Evolutionary conservation across 164 flowering plant genomes (phyloP).

Genomic region (Vitis labrusca): DNA sequence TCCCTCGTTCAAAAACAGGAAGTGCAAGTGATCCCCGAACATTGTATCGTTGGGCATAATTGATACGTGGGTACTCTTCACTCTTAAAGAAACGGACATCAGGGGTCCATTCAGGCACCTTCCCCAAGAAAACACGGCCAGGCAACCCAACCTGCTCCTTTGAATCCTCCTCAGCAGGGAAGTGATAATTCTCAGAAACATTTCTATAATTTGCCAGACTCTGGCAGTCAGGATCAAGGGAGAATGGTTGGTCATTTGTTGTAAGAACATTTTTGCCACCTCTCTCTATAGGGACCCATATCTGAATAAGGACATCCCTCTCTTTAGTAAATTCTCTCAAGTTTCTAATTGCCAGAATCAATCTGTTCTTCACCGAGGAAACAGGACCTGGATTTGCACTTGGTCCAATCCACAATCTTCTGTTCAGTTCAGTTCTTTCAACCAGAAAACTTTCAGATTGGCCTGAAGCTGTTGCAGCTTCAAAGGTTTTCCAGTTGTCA

Average conservation of each 20-base stretch:
- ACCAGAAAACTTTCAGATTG: slow-evolving; percentile 14
- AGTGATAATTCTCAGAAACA: slow-evolving; percentile 50
- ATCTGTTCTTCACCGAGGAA: slow-evolving; percentile 59
- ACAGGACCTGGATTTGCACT: slow-evolving; percentile 22
- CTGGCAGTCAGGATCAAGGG: slow-evolving; percentile 32
- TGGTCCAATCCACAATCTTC: slow-evolving; percentile 44
- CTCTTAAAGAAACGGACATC: slow-evolving; percentile 68
- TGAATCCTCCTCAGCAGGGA: slow-evolving; percentile 61
- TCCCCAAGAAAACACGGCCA: slow-evolving; percentile 63
- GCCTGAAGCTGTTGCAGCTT: slow-evolving; percentile 8
- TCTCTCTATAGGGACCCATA: slow-evolving; percentile 72
- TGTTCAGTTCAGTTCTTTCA: slow-evolving; percentile 25
- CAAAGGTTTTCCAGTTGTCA: slow-evolving; percentile 14
- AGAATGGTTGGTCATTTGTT: slow-evolving; percentile 60
- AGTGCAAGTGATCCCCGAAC: slow-evolving; percentile 80
- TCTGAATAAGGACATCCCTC: slow-evolving; percentile 62
- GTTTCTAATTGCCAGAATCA: slow-evolving; percentile 46
- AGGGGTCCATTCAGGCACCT: slow-evolving; percentile 89
- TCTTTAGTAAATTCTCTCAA: slow-evolving; percentile 41
- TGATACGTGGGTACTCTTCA: slow-evolving; percentile 71
- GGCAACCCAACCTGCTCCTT: slow-evolving; percentile 59
- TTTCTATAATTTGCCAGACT: slow-evolving; percentile 54
- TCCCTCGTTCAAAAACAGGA: slow-evolving; percentile 77
- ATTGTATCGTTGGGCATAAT: slow-evolving; percentile 49
- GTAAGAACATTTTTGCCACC: slow-evolving; percentile 54